Percentiles rank a stretch among this genome's conserved stretches.
Evolutionary conservation across 768 basidiomycete genomes (phyloP).

Genomic region (Mycena rosella): DNA sequence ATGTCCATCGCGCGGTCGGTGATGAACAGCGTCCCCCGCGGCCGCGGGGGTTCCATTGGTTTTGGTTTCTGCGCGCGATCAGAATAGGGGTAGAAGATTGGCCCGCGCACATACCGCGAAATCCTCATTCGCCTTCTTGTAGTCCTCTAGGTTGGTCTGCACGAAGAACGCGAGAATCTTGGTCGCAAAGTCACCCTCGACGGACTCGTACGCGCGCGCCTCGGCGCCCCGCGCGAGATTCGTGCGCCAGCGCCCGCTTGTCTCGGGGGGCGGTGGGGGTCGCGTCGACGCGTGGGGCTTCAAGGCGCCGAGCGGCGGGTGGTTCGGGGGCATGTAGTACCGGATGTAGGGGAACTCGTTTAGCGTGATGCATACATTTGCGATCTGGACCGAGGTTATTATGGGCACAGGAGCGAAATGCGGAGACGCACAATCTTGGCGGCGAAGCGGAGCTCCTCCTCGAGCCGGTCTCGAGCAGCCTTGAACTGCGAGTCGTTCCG

Average conservation of each 20-base stretch:
- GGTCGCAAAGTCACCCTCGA: constrained; percentile 81
- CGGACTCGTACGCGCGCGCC: constrained; percentile 75
- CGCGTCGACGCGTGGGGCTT: constrained; percentile 75
- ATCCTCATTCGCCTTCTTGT: constrained; percentile 87
- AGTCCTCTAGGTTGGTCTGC: constrained; percentile 86
- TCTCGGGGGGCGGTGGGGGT: constrained; percentile 74
- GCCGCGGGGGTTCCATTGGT: constrained; percentile 67
- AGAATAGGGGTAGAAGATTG: not conserved
- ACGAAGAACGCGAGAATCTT: constrained; percentile 89
- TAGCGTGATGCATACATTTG: constrained; percentile 90
- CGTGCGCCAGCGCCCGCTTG: constrained; percentile 80
- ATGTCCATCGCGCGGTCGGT: constrained; percentile 98
- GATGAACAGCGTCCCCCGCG: constrained; percentile 86
- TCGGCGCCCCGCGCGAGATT: constrained; percentile 81
- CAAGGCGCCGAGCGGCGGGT: constrained; percentile 87
- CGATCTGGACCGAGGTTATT: constrained; percentile 62
- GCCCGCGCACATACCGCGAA: constrained; percentile 76
- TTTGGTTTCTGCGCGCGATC: constrained; percentile 60
- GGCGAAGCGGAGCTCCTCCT: constrained; percentile 87
- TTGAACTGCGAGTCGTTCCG: constrained; percentile 76
- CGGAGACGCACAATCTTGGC: constrained; percentile 70
- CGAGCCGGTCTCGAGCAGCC: constrained; percentile 78
- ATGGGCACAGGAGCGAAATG: constrained; percentile 1
- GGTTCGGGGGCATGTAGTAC: constrained; percentile 89
- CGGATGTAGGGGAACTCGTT: constrained; percentile 95